Conservation (phyloP, 768 basidiomycete species). For the Kwoniella pini region DNA sequence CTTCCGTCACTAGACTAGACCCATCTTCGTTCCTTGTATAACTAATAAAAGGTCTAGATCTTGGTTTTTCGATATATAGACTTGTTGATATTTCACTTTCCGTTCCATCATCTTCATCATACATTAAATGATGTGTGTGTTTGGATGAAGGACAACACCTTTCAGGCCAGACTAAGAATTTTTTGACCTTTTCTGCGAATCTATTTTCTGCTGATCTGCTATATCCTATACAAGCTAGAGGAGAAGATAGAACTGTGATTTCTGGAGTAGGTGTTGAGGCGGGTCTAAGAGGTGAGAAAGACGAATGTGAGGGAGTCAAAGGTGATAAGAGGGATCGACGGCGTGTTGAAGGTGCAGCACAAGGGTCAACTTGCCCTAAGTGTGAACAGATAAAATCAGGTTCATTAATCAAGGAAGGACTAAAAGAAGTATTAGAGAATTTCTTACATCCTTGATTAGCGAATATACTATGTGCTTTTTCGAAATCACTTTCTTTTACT, state of each 20-base stretch:
- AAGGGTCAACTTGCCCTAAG: conserved; percentile 35
- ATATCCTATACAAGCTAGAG: conserved; percentile 38
- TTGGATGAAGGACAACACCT: neutral
- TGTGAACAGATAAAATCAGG: too few species aligned
- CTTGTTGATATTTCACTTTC: conserved; percentile 6
- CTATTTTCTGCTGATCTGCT: conserved; percentile 10
- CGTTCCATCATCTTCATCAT: neutral
- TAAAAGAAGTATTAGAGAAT: neutral
- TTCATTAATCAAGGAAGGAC: neutral
- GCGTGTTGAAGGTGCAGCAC: conserved; percentile 7
- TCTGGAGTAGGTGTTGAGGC: conserved; percentile 17
- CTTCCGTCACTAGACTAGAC: conserved; percentile 34
- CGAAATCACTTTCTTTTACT: conserved; percentile 42
- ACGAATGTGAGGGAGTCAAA: conserved; percentile 1
- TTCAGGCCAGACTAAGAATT: conserved; percentile 39
- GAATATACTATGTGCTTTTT: conserved; percentile 35
- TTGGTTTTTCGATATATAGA: neutral
- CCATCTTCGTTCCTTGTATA: conserved; percentile 44
- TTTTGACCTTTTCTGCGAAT: conserved; percentile 21
- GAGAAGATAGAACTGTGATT: conserved; percentile 33
- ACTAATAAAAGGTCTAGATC: conserved; percentile 35
- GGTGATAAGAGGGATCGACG: conserved; percentile 30
- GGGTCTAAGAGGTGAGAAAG: conserved; percentile 12
- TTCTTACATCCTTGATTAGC: conserved; percentile 43
- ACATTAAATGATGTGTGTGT: neutral